Base-by-base conservation (phyloP, 306 rosid species). In the Fragaria iinumae region DNA sequence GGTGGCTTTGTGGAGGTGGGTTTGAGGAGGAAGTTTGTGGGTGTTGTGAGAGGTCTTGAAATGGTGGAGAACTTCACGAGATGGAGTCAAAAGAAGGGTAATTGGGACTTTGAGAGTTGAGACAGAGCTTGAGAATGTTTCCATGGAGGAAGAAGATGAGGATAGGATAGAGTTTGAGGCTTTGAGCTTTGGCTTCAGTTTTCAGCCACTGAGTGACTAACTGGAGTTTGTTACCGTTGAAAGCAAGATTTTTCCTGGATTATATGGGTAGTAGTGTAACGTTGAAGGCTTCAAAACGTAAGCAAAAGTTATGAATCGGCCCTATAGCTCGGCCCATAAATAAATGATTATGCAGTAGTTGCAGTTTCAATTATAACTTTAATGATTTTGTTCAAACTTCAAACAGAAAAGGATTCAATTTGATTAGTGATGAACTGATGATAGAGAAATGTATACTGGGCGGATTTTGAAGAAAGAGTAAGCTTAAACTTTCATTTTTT, bases 41-140 rank as follows among this genome's bases (percentile, higher is more conserved):
- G 86, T 45, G 76, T 69, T 50, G 11, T 85, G 62, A 38, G 77
- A 43, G 63, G 73, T 69, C 63, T 81, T 89, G 76, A 90, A 81
- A 43, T 76, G 85, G 25, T 66, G 27, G 49, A 86, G 69, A 2
- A 65, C 52, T 12, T 91, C 93, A 68, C 87, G 89, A 38, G 87
- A 82, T 39, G 65, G n/a, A 23, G 77, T 60, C 29, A 87, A 62
- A 44, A 50, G 80, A 41, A 79, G 73, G 34, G 86, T 2, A 27
- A 3, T 36, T 27, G 87, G 81, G 32, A 83, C 83, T 75, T 89
- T 90, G 64, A 93, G 75, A 78, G 85, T 71, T 53, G 98, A 83
- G 27, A 88, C 86, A 52, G 95, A 85, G 88, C 88, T 76, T 67
- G 97, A 83, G 2, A 93, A 64, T 45, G 97, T 75, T 47, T 93